Conservation (phyloP, 208 protist species). For the Endotrypanum monterogeii region DNA sequence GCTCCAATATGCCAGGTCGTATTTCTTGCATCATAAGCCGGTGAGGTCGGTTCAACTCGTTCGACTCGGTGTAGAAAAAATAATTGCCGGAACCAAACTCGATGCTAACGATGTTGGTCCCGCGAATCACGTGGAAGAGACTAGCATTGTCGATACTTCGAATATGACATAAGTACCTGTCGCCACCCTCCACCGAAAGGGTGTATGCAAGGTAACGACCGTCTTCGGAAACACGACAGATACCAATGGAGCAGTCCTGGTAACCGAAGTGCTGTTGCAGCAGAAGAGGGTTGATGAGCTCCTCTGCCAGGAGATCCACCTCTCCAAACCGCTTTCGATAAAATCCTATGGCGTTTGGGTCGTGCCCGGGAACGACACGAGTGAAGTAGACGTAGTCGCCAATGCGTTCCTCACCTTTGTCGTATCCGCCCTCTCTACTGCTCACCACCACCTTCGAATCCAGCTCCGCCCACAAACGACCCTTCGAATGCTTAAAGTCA, state of each 20-base stretch:
- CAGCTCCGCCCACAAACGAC: constrained; percentile 82
- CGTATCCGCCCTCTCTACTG: constrained; percentile 86
- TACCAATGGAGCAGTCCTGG: constrained; percentile 80
- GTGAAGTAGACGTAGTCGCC: constrained; percentile 92
- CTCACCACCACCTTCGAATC: constrained; percentile 87
- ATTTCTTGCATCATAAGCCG: constrained; percentile 91
- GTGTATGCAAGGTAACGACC: constrained; percentile 90
- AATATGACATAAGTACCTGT: constrained; percentile 91
- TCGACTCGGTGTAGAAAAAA: constrained; percentile 92
- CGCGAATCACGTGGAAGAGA: constrained; percentile 90
- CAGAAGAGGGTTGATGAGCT: constrained; percentile 88
- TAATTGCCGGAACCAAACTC: constrained; percentile 87
- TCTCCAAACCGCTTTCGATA: constrained; percentile 89
- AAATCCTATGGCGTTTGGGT: constrained; percentile 82
- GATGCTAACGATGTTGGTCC: constrained; percentile 91
- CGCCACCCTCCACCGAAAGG: constrained; percentile 85
- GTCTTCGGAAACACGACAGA: constrained; percentile 90
- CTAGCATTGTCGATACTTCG: constrained; percentile 89
- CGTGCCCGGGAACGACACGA: constrained; percentile 68
- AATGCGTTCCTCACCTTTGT: constrained; percentile 92
- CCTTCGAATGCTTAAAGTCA: constrained; percentile 87
- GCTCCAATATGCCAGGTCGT: constrained; percentile 80
- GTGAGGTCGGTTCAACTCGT: constrained; percentile 87
- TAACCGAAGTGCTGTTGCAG: constrained; percentile 92
- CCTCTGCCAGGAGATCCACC: constrained; percentile 83